Base-by-base conservation (phyloP, 2,329 filamentous ascomycete genomes). In the Ceratocystis papillata region DNA sequence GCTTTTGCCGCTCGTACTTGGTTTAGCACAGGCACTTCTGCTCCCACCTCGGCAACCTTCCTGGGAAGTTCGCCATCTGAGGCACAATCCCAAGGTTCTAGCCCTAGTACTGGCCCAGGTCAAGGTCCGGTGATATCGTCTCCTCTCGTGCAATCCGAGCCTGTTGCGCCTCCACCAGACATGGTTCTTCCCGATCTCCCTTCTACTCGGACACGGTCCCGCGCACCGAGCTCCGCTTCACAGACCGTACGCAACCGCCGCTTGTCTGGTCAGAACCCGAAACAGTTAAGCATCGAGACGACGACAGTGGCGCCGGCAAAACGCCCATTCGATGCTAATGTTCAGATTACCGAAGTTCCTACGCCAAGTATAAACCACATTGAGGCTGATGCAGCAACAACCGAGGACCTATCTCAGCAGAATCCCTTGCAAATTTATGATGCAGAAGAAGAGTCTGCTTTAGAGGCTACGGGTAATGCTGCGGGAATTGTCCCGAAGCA, bases 231-330 rank as follows among this genome's bases (percentile, higher is more conserved):
- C 46, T 25, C 46, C 1, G 53, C 33, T 10, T 66, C 67, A 17
- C 76, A 76, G 70, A 80, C 85, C 50, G 88, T 95, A 63, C 83
- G 89, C 64, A 89, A 82, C 70, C 83, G 92, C 68, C 83, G 92
- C 69, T 77, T 96, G 41, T 96, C 92, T 2, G 89, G 88, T 6
- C 87, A 90, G 71, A 90, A 89, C 71, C 78, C 83, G 15, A 92
- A 89, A 73, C 88, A 92, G 72, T 79, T 97, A 63, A 96, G 91
- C 76, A 96, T 97, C 66, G 90, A 96, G 74, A 96, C 91, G 17
- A 7, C 48, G 10, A 25, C 48, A 7, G 8, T 25, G 28, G 20
- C 48, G 48, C 48, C 62, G 59, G 41, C 64, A 10, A 0, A 65
- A 33, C 45, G 64, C 28, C 66, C 48, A 45, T 37, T 53, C 10